phyloP scores from a whole-genome alignment of 139 green algal genomes.

The Marvania coccoides region DNA sequence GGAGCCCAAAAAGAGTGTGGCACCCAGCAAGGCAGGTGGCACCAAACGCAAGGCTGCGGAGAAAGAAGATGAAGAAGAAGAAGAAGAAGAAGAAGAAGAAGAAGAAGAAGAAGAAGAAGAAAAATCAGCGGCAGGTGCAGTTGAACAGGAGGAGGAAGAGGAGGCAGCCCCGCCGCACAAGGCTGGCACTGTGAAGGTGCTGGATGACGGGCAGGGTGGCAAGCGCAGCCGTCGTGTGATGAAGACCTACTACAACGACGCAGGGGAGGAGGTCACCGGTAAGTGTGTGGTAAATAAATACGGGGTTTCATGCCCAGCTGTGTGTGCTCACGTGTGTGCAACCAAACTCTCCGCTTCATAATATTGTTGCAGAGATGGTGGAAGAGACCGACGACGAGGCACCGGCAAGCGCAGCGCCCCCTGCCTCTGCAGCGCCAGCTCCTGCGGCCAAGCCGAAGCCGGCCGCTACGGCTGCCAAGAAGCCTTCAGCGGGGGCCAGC shows the following conservation, averaged over 20 bases:
- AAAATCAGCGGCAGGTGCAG: neutral
- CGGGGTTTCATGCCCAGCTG: neutral
- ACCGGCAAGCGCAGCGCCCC: neutral
- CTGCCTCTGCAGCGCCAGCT: neutral
- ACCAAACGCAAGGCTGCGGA: conserved; percentile 15
- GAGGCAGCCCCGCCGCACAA: neutral
- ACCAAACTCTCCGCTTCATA: neutral
- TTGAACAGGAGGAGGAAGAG: neutral
- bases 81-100: neutral
- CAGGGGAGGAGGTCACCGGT: conserved; percentile 43
- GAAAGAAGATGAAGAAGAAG: neutral
- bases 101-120: neutral
- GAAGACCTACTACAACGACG: conserved; percentile 32
- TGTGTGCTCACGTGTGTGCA: neutral
- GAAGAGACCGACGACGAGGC: conserved; percentile 13
- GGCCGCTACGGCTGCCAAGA: neutral
- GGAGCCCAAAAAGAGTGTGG: neutral
- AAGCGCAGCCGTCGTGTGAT: conserved; percentile 7
- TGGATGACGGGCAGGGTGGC: neutral
- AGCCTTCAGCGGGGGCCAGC: neutral
- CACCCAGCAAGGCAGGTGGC: neutral
- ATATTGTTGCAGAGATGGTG: conserved; percentile 1
- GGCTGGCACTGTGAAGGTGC: conserved; percentile 17
- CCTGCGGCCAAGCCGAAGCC: conserved; percentile 1
- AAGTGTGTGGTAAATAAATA: neutral